Evolutionary conservation across 164 flowering plant genomes (phyloP).

Genomic region (Aristolochia californica): DNA sequence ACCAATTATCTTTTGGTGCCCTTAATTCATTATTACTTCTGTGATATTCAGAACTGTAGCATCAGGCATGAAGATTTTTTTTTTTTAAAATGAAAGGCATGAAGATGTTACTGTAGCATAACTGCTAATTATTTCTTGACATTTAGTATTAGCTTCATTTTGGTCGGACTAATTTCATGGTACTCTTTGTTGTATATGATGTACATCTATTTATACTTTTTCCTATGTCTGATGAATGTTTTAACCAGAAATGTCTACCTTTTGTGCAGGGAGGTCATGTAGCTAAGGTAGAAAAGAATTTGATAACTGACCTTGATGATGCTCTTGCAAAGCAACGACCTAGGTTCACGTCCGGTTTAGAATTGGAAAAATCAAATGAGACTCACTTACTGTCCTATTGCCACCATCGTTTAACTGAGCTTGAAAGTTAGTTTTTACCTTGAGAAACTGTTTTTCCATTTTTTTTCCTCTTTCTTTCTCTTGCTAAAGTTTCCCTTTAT

Average conservation of each 20-base stretch:
- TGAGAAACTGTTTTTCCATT: background rate
- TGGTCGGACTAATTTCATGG: background rate
- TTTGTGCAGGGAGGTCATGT: slow-evolving; percentile 27
- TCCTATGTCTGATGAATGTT: background rate
- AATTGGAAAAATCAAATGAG: slow-evolving; percentile 37
- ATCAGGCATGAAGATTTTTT: background rate
- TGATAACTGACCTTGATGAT: slow-evolving; percentile 61
- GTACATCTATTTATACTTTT: background rate
- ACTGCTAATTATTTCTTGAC: background rate
- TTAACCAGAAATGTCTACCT: slow-evolving; percentile 1
- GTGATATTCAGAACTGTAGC: too few species aligned
- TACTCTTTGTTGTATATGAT: background rate
- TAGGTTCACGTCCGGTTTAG: slow-evolving; percentile 39
- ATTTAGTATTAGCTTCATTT: background rate
- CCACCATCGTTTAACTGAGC: slow-evolving; percentile 64
- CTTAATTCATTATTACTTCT: too few species aligned
- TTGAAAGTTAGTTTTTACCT: slow-evolving; percentile 50
- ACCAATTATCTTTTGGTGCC: too few species aligned
- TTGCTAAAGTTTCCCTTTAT: background rate
- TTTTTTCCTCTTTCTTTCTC: background rate
- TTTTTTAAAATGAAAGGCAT: background rate
- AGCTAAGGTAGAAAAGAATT: slow-evolving; percentile 25
- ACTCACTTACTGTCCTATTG: slow-evolving; percentile 42
- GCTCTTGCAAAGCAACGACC: slow-evolving; percentile 53
- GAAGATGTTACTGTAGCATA: background rate